Percentiles rank a stretch among this genome's conserved stretches.
Evolutionary conservation across 805 yeast species (phyloP).

Genomic region (Ogataea henricii): DNA sequence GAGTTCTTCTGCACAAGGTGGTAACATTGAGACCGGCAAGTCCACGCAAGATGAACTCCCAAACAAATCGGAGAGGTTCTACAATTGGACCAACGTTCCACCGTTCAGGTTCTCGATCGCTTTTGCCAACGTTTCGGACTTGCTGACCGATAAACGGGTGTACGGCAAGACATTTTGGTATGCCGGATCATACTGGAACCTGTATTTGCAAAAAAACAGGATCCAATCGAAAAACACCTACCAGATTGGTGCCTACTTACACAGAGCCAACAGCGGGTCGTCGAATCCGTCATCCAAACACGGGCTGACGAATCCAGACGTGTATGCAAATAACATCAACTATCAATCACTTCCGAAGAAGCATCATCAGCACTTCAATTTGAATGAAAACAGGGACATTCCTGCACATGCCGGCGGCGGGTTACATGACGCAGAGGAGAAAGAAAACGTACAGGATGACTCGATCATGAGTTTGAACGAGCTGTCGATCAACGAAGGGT

Average conservation of each 20-base stretch:
- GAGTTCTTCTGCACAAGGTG: slow-evolving; percentile 17
- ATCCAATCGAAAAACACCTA: slow-evolving; percentile 42
- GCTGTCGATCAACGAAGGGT: slow-evolving; percentile 21
- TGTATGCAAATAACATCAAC: slow-evolving; percentile 32
- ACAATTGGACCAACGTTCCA: slow-evolving; percentile 47
- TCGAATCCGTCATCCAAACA: slow-evolving; percentile 41
- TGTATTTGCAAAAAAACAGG: slow-evolving; percentile 51
- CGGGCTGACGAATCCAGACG: slow-evolving; percentile 43
- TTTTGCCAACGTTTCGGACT: slow-evolving; percentile 48
- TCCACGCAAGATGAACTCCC: slow-evolving; percentile 27
- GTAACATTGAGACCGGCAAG: slow-evolving; percentile 25
- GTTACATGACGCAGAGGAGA: slow-evolving; percentile 21
- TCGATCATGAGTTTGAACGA: slow-evolving; percentile 23
- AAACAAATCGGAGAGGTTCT: slow-evolving; percentile 21
- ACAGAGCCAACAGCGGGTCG: slow-evolving; percentile 43
- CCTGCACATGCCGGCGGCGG: slow-evolving; percentile 7
- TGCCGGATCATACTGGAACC: slow-evolving; percentile 63
- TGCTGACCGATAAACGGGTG: slow-evolving; percentile 47
- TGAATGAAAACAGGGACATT: slow-evolving; percentile 4
- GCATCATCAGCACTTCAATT: slow-evolving; percentile 6
- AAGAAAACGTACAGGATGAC: slow-evolving; percentile 30
- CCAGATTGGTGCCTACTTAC: slow-evolving; percentile 59
- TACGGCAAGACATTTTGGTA: slow-evolving; percentile 58
- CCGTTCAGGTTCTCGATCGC: slow-evolving; percentile 58
- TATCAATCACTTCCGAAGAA: slow-evolving; percentile 28